phyloP scores from a whole-genome alignment of 139 green algal species.

The Raphidocelis subcapitata region DNA sequence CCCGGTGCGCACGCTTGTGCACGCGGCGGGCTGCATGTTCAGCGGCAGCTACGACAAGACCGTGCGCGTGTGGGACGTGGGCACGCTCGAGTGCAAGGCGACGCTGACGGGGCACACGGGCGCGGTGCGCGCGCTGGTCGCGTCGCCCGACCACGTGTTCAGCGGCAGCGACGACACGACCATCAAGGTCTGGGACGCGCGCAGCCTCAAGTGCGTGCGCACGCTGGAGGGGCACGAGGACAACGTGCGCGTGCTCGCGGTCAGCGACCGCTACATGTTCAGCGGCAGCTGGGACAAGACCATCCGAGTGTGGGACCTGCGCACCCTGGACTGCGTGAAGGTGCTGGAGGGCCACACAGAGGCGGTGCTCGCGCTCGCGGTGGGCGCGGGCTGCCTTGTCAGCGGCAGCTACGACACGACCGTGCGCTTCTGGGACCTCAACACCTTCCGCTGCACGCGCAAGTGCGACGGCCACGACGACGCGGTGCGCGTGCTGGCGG shows the following conservation, averaged over 20 bases:
- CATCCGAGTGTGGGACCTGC: conserved; percentile 83
- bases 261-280: conserved; percentile 76
- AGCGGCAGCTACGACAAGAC: conserved; percentile 88
- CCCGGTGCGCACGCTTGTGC: conserved; percentile 84
- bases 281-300: conserved; percentile 93
- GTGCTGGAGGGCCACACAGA: conserved; percentile 89
- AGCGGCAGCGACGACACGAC: conserved; percentile 88
- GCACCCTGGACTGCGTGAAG: conserved; percentile 70
- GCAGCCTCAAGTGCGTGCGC: conserved; percentile 77
- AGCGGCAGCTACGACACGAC: conserved; percentile 85
- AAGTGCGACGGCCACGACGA: conserved; percentile 91
- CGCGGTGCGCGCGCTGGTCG: conserved; percentile 82
- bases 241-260: conserved; percentile 91
- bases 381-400: conserved; percentile 60
- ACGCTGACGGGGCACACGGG: conserved; percentile 71
- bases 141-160: conserved; percentile 72
- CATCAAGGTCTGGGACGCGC: conserved; percentile 87
- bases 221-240: conserved; percentile 89
- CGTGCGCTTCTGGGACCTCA: conserved; percentile 88
- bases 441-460: conserved; percentile 74
- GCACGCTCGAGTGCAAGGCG: conserved; percentile 58
- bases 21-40: conserved; percentile 75
- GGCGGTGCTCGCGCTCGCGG: conserved; percentile 89
- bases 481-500: conserved; percentile 87
- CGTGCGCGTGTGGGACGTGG: conserved; percentile 84